A percentile compares a stretch with the other conserved stretches of the same genome.
Conservation (phyloP, 306 rosid genomes). For the Lathyrus tuberosus region DNA sequence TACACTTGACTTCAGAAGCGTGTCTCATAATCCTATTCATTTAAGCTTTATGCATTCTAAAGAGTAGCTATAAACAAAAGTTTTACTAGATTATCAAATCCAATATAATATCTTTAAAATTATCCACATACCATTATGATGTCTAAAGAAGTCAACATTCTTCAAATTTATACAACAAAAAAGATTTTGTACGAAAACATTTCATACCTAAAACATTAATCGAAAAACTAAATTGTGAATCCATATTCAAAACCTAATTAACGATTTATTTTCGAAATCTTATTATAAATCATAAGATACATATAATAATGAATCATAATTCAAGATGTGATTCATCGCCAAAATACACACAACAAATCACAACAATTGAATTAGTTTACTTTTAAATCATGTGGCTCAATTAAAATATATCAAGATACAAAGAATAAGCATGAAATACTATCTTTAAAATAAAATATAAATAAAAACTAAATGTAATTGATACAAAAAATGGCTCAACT, state of each 20-base stretch:
- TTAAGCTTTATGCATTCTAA: neutral
- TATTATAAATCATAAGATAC: neutral
- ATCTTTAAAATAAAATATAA: too few relatives aligned
- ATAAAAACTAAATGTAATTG: too few relatives aligned
- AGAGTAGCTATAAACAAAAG: neutral
- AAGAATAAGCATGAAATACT: too few relatives aligned
- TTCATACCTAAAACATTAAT: neutral
- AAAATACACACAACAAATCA: too few relatives aligned
- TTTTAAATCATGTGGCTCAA: too few relatives aligned
- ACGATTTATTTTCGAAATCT: neutral
- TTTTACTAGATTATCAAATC: neutral
- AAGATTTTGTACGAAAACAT: slow-evolving; percentile 6
- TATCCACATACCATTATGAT: neutral
- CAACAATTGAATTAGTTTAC: too few relatives aligned
- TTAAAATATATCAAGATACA: too few relatives aligned
- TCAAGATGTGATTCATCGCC: neutral
- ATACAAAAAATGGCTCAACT: too few relatives aligned
- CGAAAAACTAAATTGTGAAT: neutral
- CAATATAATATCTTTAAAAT: neutral
- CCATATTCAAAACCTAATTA: neutral
- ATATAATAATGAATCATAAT: too few relatives aligned
- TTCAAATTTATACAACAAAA: neutral
- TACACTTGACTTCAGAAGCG: neutral
- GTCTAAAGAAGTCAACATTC: neutral
- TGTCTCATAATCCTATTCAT: neutral